phyloP scores from a whole-genome alignment of 2,329 filamentous ascomycete genomes.

The Graphilbum fragrans region DNA sequence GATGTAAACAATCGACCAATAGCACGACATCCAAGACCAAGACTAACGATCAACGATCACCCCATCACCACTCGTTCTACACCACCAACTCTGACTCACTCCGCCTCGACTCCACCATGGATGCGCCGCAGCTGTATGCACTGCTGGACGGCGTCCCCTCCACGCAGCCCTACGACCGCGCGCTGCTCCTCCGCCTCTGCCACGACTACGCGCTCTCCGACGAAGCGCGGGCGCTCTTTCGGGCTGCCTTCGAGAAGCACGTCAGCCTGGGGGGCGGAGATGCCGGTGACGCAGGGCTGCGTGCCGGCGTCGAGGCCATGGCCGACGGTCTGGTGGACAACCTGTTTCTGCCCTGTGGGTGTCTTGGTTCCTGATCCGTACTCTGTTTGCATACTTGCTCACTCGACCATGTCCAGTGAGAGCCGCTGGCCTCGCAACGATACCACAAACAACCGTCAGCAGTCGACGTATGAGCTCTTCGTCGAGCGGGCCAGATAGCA shows the following conservation, averaged over 20 bases:
- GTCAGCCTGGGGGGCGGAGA: neutral
- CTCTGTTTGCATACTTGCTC: neutral
- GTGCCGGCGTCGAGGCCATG: neutral
- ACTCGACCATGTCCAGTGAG: no score
- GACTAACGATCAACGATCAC: no score
- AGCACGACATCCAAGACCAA: no score
- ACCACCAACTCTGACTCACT: no score
- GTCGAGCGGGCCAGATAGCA: no score
- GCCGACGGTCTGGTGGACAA: conserved; percentile 1
- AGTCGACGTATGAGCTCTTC: no score
- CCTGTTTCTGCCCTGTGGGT: conserved; percentile 2
- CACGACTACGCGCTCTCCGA: neutral
- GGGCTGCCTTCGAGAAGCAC: neutral
- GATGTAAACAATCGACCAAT: no score
- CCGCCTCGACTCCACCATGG: no score
- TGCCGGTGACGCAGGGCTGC: neutral
- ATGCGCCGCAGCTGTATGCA: no score
- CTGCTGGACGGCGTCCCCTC: neutral
- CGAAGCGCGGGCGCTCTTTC: neutral
- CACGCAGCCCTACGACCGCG: neutral
- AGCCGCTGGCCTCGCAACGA: neutral
- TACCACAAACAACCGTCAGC: no score
- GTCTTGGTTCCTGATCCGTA: neutral
- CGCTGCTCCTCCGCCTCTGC: neutral
- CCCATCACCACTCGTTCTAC: no score